Conservation (phyloP, 2,329 filamentous ascomycete genomes). For the Hypoxylon sp. region DNA sequence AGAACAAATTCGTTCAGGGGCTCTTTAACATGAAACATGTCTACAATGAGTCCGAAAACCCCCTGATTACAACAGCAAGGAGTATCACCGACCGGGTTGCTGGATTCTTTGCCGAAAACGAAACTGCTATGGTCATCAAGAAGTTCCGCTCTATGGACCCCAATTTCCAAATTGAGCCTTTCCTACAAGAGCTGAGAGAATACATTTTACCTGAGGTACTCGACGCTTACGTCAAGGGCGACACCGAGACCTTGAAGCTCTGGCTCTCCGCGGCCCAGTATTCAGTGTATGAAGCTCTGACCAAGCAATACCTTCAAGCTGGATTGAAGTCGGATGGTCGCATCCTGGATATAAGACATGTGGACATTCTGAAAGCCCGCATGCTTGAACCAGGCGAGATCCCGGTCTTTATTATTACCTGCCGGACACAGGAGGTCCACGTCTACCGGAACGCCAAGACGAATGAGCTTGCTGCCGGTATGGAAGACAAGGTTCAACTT, state of each 20-base stretch:
- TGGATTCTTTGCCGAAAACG: conserved; percentile 98
- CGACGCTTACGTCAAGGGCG: conserved; percentile 97
- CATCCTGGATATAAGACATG: conserved; percentile 94
- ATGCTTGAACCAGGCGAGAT: conserved; percentile 89
- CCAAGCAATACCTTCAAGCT: conserved; percentile 93
- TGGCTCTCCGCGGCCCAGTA: conserved; percentile 98
- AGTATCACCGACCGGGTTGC: conserved; percentile 94
- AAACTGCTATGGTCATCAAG: conserved; percentile 97
- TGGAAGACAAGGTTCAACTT: conserved; percentile 98
- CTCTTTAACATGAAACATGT: conserved; percentile 87
- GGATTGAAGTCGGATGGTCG: conserved; percentile 95
- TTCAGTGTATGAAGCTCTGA: conserved; percentile 95
- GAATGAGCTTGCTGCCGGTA: conserved; percentile 90
- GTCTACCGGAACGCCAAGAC: conserved; percentile 95
- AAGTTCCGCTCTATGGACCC: conserved; percentile 98
- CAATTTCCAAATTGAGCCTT: conserved; percentile 93
- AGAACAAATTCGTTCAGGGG: conserved; percentile 88
- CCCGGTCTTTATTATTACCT: conserved; percentile 97
- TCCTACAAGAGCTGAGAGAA: conserved; percentile 94
- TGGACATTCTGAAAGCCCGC: conserved; percentile 86
- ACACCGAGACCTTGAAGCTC: conserved; percentile 88
- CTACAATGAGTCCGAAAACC: conserved; percentile 98
- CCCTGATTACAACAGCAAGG: conserved; percentile 90
- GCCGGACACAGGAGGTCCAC: conserved; percentile 96
- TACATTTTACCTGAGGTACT: conserved; percentile 98